Evolutionary conservation across 305 asterid genomes (phyloP).

Genomic region (Fraxinus sp.): DNA sequence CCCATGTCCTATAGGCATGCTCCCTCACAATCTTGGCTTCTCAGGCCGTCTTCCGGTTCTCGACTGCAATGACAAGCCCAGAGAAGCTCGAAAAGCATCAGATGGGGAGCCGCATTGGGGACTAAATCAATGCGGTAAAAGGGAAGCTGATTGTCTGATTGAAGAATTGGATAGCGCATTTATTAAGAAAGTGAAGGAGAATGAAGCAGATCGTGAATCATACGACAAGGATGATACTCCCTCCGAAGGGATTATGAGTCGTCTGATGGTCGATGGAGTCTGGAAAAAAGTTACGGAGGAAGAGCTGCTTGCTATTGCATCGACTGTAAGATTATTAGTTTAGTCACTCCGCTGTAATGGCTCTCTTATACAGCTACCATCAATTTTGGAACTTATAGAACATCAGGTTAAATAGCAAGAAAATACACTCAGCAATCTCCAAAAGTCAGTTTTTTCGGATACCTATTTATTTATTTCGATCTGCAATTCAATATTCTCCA

Average conservation of each 20-base stretch:
- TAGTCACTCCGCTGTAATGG: not conserved
- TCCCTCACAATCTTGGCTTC: constrained; percentile 58
- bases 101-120: constrained; percentile 21
- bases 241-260: constrained; percentile 41
- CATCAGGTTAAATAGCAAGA: not conserved
- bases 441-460: not conserved
- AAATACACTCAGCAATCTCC: not conserved
- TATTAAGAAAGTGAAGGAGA: constrained; percentile 38
- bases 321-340: constrained; percentile 54
- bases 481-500: not conserved
- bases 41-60: constrained; percentile 61
- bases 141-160: constrained; percentile 44
- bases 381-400: not conserved
- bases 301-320: constrained; percentile 54
- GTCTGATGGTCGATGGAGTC: constrained; percentile 63
- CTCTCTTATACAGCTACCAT: not conserved
- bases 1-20: constrained; percentile 83
- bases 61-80: constrained; percentile 29
- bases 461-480: not conserved
- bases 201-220: constrained; percentile 20
- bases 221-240: constrained; percentile 6
- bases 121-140: constrained; percentile 36
- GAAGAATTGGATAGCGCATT: constrained; percentile 32
- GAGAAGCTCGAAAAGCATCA: constrained; percentile 27
- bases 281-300: constrained; percentile 57